These are phyloP conservation scores for Chalaropsis thielavioides DNA, from an alignment of 2,329 filamentous ascomycete species.

Conservation along the genomic window DNA sequence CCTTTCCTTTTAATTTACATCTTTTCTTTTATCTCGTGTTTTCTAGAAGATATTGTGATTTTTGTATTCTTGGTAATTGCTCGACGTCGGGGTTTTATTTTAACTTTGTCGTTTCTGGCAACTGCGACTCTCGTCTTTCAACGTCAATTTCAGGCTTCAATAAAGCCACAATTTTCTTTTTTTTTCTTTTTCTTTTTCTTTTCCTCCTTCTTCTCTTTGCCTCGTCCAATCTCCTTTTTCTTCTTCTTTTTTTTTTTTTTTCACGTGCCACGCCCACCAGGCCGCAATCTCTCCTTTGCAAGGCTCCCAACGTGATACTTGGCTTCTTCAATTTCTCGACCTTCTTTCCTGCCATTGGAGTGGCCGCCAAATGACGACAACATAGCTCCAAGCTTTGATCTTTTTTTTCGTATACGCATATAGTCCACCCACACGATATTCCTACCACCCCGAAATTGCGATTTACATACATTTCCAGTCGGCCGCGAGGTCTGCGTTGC, in stretches of 20 bases:
- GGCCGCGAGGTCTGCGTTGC: slow-evolving; percentile 1
- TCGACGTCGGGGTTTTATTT: neutral
- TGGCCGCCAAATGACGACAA: neutral
- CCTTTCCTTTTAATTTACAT: neutral
- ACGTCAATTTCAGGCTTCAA: neutral
- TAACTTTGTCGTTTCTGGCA: neutral
- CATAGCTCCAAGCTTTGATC: slow-evolving; percentile 3
- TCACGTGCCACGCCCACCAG: neutral
- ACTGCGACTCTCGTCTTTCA: neutral
- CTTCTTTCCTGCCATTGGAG: neutral
- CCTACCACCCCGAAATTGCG: neutral
- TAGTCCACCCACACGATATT: neutral
- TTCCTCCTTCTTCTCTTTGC: neutral
- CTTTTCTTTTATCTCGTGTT: neutral
- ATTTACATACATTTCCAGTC: neutral
- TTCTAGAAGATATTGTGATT: slow-evolving; percentile 2
- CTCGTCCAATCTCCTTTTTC: neutral
- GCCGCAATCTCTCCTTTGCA: neutral
- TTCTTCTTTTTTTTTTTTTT: neutral
- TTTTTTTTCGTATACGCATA: neutral
- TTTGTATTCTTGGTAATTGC: neutral
- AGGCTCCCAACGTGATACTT: neutral
- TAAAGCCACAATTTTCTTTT: neutral
- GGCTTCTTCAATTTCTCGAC: neutral
- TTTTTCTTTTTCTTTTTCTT: neutral